Evolutionary conservation across 2,329 filamentous ascomycete genomes (phyloP).

Genomic region (Triangularia verruculosa): DNA sequence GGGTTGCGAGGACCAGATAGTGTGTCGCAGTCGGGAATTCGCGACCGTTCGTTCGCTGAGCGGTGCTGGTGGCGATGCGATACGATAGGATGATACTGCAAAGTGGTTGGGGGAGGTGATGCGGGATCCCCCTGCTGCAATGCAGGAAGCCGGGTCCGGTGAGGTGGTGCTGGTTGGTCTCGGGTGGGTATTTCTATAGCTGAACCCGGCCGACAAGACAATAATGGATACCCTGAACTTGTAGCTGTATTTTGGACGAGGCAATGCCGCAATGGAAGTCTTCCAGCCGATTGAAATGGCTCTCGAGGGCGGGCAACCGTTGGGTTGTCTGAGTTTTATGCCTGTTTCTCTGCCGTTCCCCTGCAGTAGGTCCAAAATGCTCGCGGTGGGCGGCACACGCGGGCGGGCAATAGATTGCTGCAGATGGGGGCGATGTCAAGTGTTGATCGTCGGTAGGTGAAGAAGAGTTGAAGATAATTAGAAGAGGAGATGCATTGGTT

Average conservation of each 20-base stretch:
- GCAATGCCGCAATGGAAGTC: neutral
- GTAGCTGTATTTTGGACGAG: neutral
- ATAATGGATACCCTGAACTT: neutral
- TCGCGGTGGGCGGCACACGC: neutral
- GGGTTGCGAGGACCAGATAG: neutral
- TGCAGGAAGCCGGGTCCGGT: constrained; percentile 3
- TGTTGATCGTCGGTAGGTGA: neutral
- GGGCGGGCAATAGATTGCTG: neutral
- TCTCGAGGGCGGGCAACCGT: neutral
- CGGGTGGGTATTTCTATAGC: neutral
- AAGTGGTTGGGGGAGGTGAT: neutral
- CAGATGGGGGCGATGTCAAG: neutral
- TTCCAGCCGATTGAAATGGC: too few species aligned
- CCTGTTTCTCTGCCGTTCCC: constrained; percentile 1
- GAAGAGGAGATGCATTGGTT: neutral
- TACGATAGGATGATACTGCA: neutral
- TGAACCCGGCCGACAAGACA: neutral
- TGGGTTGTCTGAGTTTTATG: neutral
- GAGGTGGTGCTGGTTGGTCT: neutral
- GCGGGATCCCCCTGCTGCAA: constrained; percentile 5
- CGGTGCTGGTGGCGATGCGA: constrained; percentile 1
- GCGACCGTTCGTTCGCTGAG: neutral
- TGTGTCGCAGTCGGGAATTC: constrained; percentile 1
- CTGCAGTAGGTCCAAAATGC: constrained; percentile 5
- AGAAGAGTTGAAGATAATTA: neutral